phyloP scores from a whole-genome alignment of 371 early-diverging fungal genomes.

The Blakeslea trispora region DNA sequence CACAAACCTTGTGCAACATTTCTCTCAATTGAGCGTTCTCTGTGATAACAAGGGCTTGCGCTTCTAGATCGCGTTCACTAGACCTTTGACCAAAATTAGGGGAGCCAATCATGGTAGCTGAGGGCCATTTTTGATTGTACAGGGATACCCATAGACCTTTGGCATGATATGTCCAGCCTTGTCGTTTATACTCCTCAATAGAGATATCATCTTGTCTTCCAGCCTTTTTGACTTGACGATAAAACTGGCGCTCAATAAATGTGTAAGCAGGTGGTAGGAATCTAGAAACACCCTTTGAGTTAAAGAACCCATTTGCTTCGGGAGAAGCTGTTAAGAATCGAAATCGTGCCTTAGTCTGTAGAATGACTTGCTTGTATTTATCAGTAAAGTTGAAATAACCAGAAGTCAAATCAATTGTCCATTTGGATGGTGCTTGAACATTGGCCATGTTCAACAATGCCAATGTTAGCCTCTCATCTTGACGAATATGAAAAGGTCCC shows the following conservation, averaged over 20 bases:
- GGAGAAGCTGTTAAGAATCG: constrained; percentile 85
- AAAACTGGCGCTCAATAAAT: constrained; percentile 69
- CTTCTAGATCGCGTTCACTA: constrained; percentile 86
- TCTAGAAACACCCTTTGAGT: constrained; percentile 82
- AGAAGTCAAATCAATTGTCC: constrained; percentile 74
- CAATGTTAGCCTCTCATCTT: constrained; percentile 74
- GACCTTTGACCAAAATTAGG: constrained; percentile 93
- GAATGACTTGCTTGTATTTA: constrained; percentile 60
- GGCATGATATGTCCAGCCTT: constrained; percentile 93
- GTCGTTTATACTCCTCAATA: constrained; percentile 70
- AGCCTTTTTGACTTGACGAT: constrained; percentile 37
- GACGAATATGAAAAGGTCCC: constrained; percentile 77
- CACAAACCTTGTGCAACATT: constrained; percentile 60
- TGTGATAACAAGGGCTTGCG: constrained; percentile 79
- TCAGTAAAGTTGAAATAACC: constrained; percentile 95
- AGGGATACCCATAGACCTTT: constrained; percentile 72
- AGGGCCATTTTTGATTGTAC: constrained; percentile 44
- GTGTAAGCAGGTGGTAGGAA: constrained; percentile 92
- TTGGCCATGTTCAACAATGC: constrained; percentile 59
- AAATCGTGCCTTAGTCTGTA: constrained; percentile 60
- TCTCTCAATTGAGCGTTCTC: constrained; percentile 55
- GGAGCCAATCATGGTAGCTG: constrained; percentile 85
- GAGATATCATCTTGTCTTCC: constrained; percentile 52
- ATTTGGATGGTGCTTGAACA: constrained; percentile 25
- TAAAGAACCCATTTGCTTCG: constrained; percentile 93